Evolutionary conservation across 1,284 basidiomycete species (phyloP), one percentile per base, ranked within the genome.

Genomic region (Sphagnurus paluster): DNA sequence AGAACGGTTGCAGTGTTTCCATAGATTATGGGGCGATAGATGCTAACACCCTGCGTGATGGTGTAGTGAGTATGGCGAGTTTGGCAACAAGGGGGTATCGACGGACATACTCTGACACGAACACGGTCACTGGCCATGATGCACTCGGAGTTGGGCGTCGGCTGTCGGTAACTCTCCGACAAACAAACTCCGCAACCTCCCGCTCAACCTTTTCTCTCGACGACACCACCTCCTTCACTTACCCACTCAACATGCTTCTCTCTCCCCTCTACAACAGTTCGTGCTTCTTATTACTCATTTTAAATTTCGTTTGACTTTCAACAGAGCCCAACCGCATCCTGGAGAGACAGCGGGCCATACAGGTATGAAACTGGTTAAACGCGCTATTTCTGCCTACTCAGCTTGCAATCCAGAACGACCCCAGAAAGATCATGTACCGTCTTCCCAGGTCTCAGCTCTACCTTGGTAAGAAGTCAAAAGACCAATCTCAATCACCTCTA

Each of bases 1-100:
- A 99, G 66, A 23, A 95, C 82, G 1, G 82, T 80, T 9, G 96
- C 91, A n/a, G 89, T 91, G 62, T 97, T 98, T 45, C 97, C 97
- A 68, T 98, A 98, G 52, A 98, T 90, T 55, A 99, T 84, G 0
- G 94, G 91, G 35, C 97, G 79, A 64, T 87, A 85, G 47, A 99
- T 91, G 56, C 83, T 88, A 25, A 98, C 71, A 39, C 93, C 94
- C 93, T 97, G 49, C 28, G 9, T 7, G 44, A 46, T 50, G 9
- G 10, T 9, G 14, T 10, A 28, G 8, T 42, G 23, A 52, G 34
- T 30, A 50, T 38, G 42, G 48, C 50, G 45, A 55, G 41, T 43
- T 51, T n/a, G 36, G 39, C 47, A 24, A 44, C 14, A n/a, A 39
- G 49, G 40, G 48, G 42, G 40, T 42, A 35, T 30, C 37, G 34